phyloP scores from a whole-genome alignment of 768 basidiomycete genomes.

The Termitomyces bulborhizus region DNA sequence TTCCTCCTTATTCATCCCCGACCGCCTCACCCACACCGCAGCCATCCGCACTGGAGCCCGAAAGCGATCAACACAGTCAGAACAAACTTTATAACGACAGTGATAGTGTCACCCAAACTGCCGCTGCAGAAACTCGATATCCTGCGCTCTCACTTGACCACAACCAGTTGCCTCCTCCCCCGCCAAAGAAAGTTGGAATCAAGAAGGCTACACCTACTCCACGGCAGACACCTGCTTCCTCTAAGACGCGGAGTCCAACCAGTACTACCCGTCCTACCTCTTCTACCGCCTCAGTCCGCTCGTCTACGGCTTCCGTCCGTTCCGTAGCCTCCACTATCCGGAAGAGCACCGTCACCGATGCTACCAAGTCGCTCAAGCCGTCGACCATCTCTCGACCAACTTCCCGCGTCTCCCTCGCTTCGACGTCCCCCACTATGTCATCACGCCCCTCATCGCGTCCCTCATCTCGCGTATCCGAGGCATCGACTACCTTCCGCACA shows the following conservation, averaged over 20 bases:
- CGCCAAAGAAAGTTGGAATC: slow-evolving; percentile 7
- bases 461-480: slow-evolving; percentile 8
- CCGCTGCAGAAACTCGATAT: background rate
- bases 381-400: slow-evolving; percentile 15
- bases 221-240: background rate
- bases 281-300: slow-evolving; percentile 28
- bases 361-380: slow-evolving; percentile 1
- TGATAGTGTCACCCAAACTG: background rate
- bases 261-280: slow-evolving; percentile 19
- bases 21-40: slow-evolving; percentile 12
- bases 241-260: background rate
- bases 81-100: slow-evolving; percentile 7
- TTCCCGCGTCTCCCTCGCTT: slow-evolving; percentile 13
- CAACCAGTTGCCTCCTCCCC: slow-evolving; percentile 3
- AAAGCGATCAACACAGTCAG: slow-evolving; percentile 6
- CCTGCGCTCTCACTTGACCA: slow-evolving; percentile 10
- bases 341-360: slow-evolving; percentile 14
- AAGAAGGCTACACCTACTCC: slow-evolving; percentile 8
- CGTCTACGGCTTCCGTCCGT: slow-evolving; percentile 15
- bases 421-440: slow-evolving; percentile 1
- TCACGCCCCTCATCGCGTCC: slow-evolving; percentile 13
- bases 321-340: slow-evolving; percentile 26
- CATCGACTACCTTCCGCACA: slow-evolving; percentile 34
- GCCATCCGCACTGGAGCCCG: slow-evolving; percentile 20
- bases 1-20: slow-evolving; percentile 11